Conservation (phyloP, 352 stramenopile genomes). For the Poterioochromonas sp. region DNA sequence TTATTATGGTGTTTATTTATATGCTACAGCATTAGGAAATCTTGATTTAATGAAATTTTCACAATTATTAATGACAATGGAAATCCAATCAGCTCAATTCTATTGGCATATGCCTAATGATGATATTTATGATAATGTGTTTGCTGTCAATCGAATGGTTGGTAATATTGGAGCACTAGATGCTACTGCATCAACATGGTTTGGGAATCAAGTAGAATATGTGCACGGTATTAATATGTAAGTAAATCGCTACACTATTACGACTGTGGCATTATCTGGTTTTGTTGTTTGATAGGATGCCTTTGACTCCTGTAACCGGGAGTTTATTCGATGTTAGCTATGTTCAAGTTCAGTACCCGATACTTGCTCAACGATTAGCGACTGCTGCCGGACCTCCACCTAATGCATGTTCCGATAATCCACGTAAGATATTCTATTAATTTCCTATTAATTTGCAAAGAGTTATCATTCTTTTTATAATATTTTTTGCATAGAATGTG, state of each 20-base stretch:
- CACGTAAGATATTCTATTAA: no score
- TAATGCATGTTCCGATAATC: background rate
- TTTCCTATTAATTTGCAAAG: background rate
- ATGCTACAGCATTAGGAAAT: conserved; percentile 62
- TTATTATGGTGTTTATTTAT: conserved; percentile 91
- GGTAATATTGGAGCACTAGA: conserved; percentile 64
- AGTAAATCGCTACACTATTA: background rate
- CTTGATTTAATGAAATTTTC: conserved; percentile 69
- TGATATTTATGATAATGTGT: conserved; percentile 43
- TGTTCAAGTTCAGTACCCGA: background rate
- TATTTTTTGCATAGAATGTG: background rate
- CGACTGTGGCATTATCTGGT: background rate
- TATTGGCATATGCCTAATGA: conserved; percentile 86
- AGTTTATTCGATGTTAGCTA: conserved; percentile 3
- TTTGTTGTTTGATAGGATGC: conserved; percentile 25
- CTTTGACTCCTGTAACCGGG: conserved; percentile 22
- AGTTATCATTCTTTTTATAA: background rate
- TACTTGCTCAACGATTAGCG: background rate
- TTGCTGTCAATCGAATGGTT: background rate
- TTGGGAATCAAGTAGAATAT: conserved; percentile 64
- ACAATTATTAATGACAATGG: conserved; percentile 74
- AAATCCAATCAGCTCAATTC: conserved; percentile 79
- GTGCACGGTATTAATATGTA: conserved; percentile 47
- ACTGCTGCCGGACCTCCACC: background rate
- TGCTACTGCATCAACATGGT: conserved; percentile 73